Conservation (phyloP, 2,329 filamentous ascomycete genomes). For the Hyphodiscus sp. region DNA sequence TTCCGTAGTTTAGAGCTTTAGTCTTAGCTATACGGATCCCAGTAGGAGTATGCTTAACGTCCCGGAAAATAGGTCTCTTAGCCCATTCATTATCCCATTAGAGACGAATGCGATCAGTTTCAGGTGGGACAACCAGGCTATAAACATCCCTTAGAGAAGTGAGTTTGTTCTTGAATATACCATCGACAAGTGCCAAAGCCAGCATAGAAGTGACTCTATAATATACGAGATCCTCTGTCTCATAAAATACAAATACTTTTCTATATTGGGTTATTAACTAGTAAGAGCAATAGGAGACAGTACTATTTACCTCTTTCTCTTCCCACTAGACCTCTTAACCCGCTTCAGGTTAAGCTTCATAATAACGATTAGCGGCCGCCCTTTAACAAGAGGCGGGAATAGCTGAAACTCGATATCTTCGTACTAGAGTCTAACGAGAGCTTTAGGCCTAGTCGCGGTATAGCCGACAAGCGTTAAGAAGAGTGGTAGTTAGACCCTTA, state of each 20-base stretch:
- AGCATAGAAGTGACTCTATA: conserved; percentile 19
- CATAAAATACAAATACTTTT: conserved; percentile 24
- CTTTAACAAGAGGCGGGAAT: conserved; percentile 17
- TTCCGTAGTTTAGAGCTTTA: conserved; percentile 33
- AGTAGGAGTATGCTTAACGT: conserved; percentile 12
- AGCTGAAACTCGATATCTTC: conserved; percentile 25
- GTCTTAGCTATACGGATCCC: conserved; percentile 14
- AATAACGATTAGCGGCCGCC: conserved; percentile 14
- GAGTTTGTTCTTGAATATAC: conserved; percentile 21
- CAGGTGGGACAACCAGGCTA: conserved; percentile 18
- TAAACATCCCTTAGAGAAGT: conserved; percentile 21
- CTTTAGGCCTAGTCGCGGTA: conserved; percentile 21
- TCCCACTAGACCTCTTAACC: conserved; percentile 23
- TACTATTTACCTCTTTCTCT: conserved; percentile 17
- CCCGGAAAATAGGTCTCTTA: conserved; percentile 20
- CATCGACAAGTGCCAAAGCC: conserved; percentile 23
- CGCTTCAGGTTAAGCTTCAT: conserved; percentile 22
- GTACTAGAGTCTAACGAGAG: conserved; percentile 24
- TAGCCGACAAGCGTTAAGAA: conserved; percentile 20
- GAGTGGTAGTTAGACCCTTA: conserved; percentile 19
- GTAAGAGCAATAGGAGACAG: no score
- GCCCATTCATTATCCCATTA: conserved; percentile 20
- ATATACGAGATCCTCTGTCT: conserved; percentile 18
- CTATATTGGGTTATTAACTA: no score
- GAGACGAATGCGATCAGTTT: conserved; percentile 18